phyloP scores from a whole-genome alignment of 331 rosid species.

The Saraca asoca region DNA sequence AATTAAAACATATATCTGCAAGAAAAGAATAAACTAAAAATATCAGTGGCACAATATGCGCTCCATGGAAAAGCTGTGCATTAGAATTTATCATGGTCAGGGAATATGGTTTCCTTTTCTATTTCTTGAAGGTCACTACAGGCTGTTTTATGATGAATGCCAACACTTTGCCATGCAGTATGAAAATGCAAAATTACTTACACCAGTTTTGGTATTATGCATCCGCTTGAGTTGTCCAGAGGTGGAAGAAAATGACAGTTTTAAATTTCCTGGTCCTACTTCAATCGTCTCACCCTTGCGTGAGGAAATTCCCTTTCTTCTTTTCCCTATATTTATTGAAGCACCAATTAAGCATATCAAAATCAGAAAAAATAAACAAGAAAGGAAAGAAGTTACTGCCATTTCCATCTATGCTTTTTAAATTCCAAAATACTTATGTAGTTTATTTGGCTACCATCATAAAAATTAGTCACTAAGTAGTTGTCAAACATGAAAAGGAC shows the following conservation, averaged over 20 bases:
- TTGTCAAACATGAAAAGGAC: conserved; percentile 1
- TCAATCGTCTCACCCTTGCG: conserved; percentile 38
- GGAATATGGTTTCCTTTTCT: background rate
- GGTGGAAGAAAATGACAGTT: conserved; percentile 69
- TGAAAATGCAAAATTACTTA: conserved; percentile 49
- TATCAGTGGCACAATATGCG: background rate
- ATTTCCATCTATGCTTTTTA: background rate
- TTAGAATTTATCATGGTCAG: background rate
- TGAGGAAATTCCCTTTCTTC: conserved; percentile 36
- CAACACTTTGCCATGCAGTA: conserved; percentile 9
- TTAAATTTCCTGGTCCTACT: conserved; percentile 77
- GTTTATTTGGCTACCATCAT: conserved; percentile 1
- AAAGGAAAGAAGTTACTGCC: background rate
- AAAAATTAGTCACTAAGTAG: conserved; percentile 10
- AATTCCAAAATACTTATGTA: too few species aligned
- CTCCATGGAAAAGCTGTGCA: background rate
- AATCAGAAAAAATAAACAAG: background rate
- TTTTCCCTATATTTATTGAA: conserved; percentile 44
- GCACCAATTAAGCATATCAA: conserved; percentile 20
- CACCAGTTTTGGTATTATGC: conserved; percentile 65
- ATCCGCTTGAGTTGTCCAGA: conserved; percentile 80
- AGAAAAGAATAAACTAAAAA: conserved; percentile 25
- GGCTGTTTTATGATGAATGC: background rate
- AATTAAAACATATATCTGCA: conserved; percentile 21
- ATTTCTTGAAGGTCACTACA: background rate